Evolutionary conservation across 2,329 filamentous ascomycete species (phyloP), one percentile per base, ranked within the genome.

Genomic region (Apiospora koreana): DNA sequence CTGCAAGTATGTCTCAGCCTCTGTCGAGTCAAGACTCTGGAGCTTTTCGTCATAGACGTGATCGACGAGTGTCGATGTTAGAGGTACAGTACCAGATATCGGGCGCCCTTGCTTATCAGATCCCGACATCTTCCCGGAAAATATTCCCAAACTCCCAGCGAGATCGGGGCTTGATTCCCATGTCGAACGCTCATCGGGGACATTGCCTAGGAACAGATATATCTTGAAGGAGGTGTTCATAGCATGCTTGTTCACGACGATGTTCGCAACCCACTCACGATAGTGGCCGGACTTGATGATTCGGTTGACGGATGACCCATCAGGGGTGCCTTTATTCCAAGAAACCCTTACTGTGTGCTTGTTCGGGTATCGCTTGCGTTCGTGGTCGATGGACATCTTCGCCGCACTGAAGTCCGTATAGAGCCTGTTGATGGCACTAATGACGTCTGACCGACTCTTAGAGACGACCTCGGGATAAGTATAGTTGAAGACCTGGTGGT

Each of bases 241-340:
- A 2, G 88, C 88, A 70, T 88, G 86, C 72, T 89, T 91, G 69
- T 85, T 83, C 28, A 91, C 88, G 21, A 84, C 82, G 62, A 95
- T 85, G 75, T 92, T 93, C 74, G 88, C 89, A 31, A 90, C 85
- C 88, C 93, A 95, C 75, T 95, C 87, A 7, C 83, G 84, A 75
- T 90, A 89, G 6, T 16, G 43, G 12, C 67, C 69, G n/a, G 67
- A 42, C 42, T 46, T 64, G 42, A 67, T 18, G 38, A 72, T 48
- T 43, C 50, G 48, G 38, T 48, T 43, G 42, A 42, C 67, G 41
- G 45, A 45, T 21, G 64, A 8, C 64, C 43, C 12, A 31, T 45
- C 18, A 45, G 38, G 8, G 6, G 16, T 28, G 6, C 23, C 42
- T 31, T 42, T 35, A 7, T 42, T 66, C 66, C 66, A 68, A 42